Base-by-base conservation (phyloP, 73 alveolate species). In the Paramecium tetraurelia region DNA sequence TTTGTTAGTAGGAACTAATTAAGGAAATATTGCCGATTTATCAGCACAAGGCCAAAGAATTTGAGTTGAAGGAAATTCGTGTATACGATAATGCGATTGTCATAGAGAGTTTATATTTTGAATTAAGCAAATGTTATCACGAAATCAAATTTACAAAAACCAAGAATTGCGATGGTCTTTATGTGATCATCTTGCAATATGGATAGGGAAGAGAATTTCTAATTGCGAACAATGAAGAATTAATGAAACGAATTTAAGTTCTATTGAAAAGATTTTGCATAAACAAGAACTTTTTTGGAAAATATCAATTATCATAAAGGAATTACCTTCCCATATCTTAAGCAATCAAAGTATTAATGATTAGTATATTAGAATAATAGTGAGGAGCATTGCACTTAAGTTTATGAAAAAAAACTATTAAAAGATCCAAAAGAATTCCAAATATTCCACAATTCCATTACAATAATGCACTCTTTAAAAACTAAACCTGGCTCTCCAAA, bases 141-240 rank as follows among this genome's bases (percentile, higher is more conserved):
- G 86, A 72, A 21, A 36, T 72, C 36, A 72, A 72, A 72, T 72
- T 36, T 35, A 72, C 86, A 36, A 72, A 72, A 38, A 72, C 58
- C 7, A 72, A 72, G 12, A 20, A 72, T 72, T 36, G 21, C 14
- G 86, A 72, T 72, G 86, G 86, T 0, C 7, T 72, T 3, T 72
- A 72, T 36, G 59, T 72, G 40, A 72, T 72, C 36, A 72, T 38
- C 59, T 38, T 72, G 14, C 22, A 72, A 4, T 36, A 72, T 35
- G 10, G 9, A 18, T 29, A 36, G 5, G 86, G 86, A 33, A 72
- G 16, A 36, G 86, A 72, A n/a, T 36, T 72, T 12, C 36, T 72
- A 18, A 72, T 72, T 31, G 21, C 68, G 11, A 36, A 22, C 68
- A 72, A 40, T 72, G 40, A 72, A 72, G 4, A 35, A 29, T 20